phyloP scores from a whole-genome alignment of 2,329 filamentous ascomycete genomes.

The Colletotrichum higginsianum region DNA sequence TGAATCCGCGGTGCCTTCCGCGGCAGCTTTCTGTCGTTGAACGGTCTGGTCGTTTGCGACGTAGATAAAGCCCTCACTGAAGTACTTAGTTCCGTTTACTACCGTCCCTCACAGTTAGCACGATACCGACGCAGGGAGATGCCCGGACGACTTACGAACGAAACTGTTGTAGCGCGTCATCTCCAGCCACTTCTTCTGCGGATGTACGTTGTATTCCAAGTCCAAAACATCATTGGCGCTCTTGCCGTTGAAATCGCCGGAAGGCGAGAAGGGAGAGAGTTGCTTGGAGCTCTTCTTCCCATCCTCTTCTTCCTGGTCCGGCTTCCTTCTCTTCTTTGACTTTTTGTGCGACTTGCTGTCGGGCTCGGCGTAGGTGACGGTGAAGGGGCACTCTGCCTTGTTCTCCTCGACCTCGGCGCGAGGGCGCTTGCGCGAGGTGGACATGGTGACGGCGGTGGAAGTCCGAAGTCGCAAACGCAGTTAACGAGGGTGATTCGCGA shows the following conservation, averaged over 20 bases:
- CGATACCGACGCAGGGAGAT: neutral
- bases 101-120: conserved; percentile 22
- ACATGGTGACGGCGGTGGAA: conserved; percentile 22
- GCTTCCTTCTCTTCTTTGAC: conserved; percentile 59
- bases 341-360: conserved; percentile 64
- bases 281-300: conserved; percentile 64
- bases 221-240: conserved; percentile 66
- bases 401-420: conserved; percentile 65
- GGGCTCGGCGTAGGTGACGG: conserved; percentile 55
- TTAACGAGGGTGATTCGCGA: neutral
- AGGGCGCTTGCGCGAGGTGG: conserved; percentile 64
- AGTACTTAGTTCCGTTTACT: conserved; percentile 73
- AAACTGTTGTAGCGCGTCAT: conserved; percentile 76
- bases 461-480: conserved; percentile 29
- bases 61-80: conserved; percentile 71
- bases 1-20: conserved; percentile 49
- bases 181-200: conserved; percentile 67
- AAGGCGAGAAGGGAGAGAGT: conserved; percentile 67
- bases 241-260: conserved; percentile 65
- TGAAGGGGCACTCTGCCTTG: conserved; percentile 71
- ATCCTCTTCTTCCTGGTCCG: conserved; percentile 62
- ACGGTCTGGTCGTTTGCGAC: conserved; percentile 72
- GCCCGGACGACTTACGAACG: conserved; percentile 63
- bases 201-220: conserved; percentile 68
- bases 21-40: conserved; percentile 64